Base-by-base conservation (phyloP, 1,284 basidiomycete genomes). In the Trametes hirsuta region DNA sequence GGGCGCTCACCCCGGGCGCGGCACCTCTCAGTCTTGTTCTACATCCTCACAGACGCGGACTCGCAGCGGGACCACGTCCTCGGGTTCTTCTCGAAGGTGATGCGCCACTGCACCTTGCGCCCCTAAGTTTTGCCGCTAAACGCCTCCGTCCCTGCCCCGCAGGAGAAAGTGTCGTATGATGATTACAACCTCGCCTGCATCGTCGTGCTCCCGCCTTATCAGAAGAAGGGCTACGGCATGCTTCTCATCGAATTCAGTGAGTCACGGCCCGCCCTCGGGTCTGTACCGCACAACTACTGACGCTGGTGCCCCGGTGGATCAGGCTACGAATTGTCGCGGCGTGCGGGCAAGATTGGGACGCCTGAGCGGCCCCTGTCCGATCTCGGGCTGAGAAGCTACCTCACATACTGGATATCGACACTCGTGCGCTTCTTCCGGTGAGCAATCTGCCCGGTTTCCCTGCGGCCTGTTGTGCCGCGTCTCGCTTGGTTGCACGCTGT, bases 181-280 rank as follows among this genome's bases (percentile, higher is more conserved):
- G 94, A 96, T 68, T 98, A 96, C 78, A 99, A 99, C 71, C 83
- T 99, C 14, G 97, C 97, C 1, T 97, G 95, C 75, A 99, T 99
- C 68, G 88, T 98, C 64, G 94, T 94, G 2, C 86, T 99, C 55
- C 97, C 97, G 1, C 97, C 95, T 14, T 95, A 90, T 71, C 97
- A 98, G 72, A 84, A 88, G 64, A 85, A 89, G 68, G 92, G 95
- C 6, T 98, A 92, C 70, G 97, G 96, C 3, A 96, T 94, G 79
- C 85, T 99, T 40, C 84, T 99, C 82, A 98, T 99, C 70, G 97
- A 99, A 78, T 98, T 98, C 80, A 98, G 96, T 96, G 68, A 55
- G 83, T 79, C n/a, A 12, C 14, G 12, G 15, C 11, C 35, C n/a
- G 14, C 52, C 21, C 39, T 40, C 24, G 53, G 46, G 54, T 37